Evolutionary conservation across 805 yeast genomes (phyloP).

Genomic region (Spencermartinsiella europaea): DNA sequence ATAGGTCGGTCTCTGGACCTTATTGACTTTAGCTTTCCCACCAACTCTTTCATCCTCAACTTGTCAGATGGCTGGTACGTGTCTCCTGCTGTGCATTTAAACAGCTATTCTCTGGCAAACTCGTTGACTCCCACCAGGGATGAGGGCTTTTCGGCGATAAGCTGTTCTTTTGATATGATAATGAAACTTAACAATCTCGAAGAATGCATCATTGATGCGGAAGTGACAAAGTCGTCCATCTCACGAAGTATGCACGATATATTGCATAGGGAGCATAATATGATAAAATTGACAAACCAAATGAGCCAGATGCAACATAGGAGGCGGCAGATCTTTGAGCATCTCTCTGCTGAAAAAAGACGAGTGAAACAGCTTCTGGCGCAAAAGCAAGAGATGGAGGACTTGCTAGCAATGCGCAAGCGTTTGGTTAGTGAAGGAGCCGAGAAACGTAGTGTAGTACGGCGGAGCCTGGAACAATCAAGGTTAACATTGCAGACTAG

Average conservation of each 20-base stretch:
- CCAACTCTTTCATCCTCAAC: constrained; percentile 17
- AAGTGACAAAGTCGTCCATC: constrained; percentile 18
- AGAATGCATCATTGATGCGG: constrained; percentile 28
- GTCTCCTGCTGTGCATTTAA: neutral
- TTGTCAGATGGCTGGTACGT: constrained; percentile 23
- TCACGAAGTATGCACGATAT: constrained; percentile 14
- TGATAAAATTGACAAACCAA: constrained; percentile 1
- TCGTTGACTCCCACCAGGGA: neutral
- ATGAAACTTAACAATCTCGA: constrained; percentile 29
- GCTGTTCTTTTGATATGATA: constrained; percentile 25
- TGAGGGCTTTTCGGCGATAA: constrained; percentile 5
- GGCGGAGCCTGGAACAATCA: neutral
- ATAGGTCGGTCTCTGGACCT: constrained; percentile 18
- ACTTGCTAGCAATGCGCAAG: constrained; percentile 9
- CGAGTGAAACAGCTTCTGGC: constrained; percentile 7
- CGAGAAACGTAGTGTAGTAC: neutral
- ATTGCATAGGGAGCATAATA: constrained; percentile 8
- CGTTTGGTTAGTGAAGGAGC: constrained; percentile 5
- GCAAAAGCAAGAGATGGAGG: constrained; percentile 10
- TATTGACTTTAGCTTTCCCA: constrained; percentile 11
- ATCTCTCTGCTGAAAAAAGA: constrained; percentile 3
- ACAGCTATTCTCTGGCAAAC: neutral
- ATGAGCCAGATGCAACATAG: constrained; percentile 9
- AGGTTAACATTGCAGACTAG: neutral
- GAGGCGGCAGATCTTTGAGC: neutral